Evolutionary conservation across 306 rosid genomes (phyloP).

Genomic region (Vicia villosa): DNA sequence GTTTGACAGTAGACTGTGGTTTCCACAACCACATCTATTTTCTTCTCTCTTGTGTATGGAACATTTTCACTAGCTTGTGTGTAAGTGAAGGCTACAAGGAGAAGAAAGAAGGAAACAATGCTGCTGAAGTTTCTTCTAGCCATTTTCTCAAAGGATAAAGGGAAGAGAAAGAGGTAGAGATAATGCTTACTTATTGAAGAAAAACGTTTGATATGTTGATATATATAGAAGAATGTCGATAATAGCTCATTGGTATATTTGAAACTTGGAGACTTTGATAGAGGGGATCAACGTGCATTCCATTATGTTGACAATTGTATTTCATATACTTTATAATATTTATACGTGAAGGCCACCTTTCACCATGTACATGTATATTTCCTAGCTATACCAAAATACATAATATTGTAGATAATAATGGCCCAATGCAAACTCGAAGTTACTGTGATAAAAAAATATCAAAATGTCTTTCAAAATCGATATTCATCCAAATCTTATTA

Average conservation of each 20-base stretch:
- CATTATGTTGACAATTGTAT: conserved; percentile 47
- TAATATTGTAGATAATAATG: not conserved
- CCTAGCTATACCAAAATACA: not conserved
- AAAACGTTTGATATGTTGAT: conserved; percentile 22
- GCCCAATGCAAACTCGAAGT: not conserved
- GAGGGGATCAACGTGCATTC: conserved; percentile 56
- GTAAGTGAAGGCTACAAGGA: conserved; percentile 45
- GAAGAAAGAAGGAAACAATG: conserved; percentile 47
- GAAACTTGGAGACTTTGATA: not conserved
- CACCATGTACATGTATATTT: not conserved
- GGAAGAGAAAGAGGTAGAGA: conserved; percentile 14
- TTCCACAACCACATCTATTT: conserved; percentile 66
- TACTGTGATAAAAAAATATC: not conserved
- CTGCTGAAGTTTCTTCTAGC: conserved; percentile 42
- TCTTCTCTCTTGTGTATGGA: conserved; percentile 39
- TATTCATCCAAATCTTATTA: no score
- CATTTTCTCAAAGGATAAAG: conserved; percentile 48
- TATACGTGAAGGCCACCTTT: conserved; percentile 62
- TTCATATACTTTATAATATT: conserved; percentile 16
- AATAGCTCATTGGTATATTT: conserved; percentile 5
- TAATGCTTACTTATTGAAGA: conserved; percentile 29
- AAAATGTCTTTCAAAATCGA: no score
- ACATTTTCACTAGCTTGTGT: conserved; percentile 35
- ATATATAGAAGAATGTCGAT: conserved; percentile 40
- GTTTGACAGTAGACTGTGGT: conserved; percentile 81